Conservation (phyloP, 2,329 filamentous ascomycete species). For the Fusarium beomiforme region DNA sequence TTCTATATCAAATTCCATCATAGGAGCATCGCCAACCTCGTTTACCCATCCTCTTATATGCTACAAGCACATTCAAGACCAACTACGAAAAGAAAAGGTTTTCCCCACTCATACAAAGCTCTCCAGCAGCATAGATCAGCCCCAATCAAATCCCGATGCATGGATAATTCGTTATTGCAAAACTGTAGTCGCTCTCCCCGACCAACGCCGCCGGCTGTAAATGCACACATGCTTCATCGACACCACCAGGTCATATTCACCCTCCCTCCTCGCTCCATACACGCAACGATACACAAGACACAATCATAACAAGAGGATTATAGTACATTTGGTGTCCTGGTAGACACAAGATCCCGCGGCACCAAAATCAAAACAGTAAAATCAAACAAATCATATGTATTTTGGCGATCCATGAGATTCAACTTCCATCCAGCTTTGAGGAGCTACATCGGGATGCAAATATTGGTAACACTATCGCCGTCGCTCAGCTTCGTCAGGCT, state of each 20-base stretch:
- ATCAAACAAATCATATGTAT: slow-evolving; percentile 25
- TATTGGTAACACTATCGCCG: slow-evolving; percentile 36
- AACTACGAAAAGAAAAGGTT: neutral
- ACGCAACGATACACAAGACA: slow-evolving; percentile 12
- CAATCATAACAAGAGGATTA: slow-evolving; percentile 16
- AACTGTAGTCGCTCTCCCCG: slow-evolving; percentile 7
- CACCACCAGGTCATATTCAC: slow-evolving; percentile 9
- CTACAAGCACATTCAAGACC: slow-evolving; percentile 3
- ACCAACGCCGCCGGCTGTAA: slow-evolving; percentile 35
- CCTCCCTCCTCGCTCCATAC: slow-evolving; percentile 13
- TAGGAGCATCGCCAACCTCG: neutral
- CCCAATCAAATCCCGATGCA: slow-evolving; percentile 1
- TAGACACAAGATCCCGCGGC: slow-evolving; percentile 3
- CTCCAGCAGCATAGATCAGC: slow-evolving; percentile 1
- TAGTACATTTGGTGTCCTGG: slow-evolving; percentile 9
- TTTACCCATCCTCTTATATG: slow-evolving; percentile 1
- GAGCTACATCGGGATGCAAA: slow-evolving; percentile 12
- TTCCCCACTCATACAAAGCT: slow-evolving; percentile 12
- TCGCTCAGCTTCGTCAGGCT: slow-evolving; percentile 54
- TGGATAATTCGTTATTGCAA: slow-evolving; percentile 13
- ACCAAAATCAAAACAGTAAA: slow-evolving; percentile 19
- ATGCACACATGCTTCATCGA: slow-evolving; percentile 21
- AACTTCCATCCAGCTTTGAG: slow-evolving; percentile 31
- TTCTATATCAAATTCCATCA: neutral
- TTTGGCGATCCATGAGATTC: neutral